phyloP scores from a whole-genome alignment of 495 filamentous ascomycete genomes.

The Penicillium dipodomyicola region DNA sequence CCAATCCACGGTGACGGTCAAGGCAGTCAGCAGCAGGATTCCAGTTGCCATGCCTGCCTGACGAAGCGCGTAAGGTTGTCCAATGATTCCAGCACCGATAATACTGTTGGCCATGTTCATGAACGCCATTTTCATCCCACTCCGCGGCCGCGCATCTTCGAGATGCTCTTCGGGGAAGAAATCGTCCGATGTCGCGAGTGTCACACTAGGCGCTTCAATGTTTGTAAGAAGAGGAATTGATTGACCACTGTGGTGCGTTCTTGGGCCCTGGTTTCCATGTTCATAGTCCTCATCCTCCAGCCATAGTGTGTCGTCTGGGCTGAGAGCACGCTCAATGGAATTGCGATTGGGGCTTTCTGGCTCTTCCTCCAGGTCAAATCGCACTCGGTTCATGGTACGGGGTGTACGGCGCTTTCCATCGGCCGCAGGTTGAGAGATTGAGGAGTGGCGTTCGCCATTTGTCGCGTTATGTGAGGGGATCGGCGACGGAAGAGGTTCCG shows the following conservation, averaged over 20 bases:
- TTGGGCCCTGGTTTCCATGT: slow-evolving; percentile 25
- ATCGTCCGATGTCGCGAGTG: slow-evolving; percentile 64
- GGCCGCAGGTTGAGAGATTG: slow-evolving; percentile 39
- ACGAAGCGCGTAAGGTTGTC: slow-evolving; percentile 90
- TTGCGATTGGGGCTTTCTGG: slow-evolving; percentile 30
- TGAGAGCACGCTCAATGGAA: slow-evolving; percentile 38
- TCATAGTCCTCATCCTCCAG: slow-evolving; percentile 59
- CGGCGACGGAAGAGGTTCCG: slow-evolving; percentile 20
- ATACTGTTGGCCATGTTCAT: slow-evolving; percentile 99
- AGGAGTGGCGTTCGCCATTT: slow-evolving; percentile 40
- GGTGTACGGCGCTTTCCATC: slow-evolving; percentile 59
- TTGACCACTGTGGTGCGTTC: slow-evolving; percentile 37
- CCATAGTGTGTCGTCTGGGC: slow-evolving; percentile 47
- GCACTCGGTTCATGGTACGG: slow-evolving; percentile 79
- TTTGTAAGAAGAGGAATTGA: slow-evolving; percentile 75
- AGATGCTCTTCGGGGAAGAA: slow-evolving; percentile 60
- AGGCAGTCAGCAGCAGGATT: slow-evolving; percentile 66
- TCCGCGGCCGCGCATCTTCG: slow-evolving; percentile 61
- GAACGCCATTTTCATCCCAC: slow-evolving; percentile 68
- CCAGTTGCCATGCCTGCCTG: slow-evolving; percentile 85
- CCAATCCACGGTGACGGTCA: slow-evolving; percentile 90
- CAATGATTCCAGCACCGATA: slow-evolving; percentile 96
- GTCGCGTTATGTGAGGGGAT: slow-evolving; percentile 15
- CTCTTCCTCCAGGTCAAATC: slow-evolving; percentile 70
- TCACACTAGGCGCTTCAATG: slow-evolving; percentile 85